A percentile compares a stretch with the other conserved stretches of the same genome.
These are phyloP conservation scores for Macrolepiota albuminosa DNA, from an alignment of 768 basidiomycete genomes.

Conservation along the genomic window DNA sequence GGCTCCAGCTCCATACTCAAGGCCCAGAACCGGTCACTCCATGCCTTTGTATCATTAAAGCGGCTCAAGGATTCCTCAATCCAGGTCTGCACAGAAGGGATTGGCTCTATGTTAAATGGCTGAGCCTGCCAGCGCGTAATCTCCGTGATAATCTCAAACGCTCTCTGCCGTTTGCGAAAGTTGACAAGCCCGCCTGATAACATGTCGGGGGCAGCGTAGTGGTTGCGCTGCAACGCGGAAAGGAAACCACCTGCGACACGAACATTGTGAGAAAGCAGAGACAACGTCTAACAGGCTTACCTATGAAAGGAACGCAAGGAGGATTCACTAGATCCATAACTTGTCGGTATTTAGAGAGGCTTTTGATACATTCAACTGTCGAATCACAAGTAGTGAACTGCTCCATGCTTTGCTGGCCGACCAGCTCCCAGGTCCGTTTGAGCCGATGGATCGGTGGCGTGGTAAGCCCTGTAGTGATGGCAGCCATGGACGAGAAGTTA, in stretches of 20 bases:
- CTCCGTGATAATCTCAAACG: conserved; percentile 92
- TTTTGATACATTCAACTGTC: conserved; percentile 89
- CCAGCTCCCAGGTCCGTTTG: conserved; percentile 91
- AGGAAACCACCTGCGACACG: conserved; percentile 78
- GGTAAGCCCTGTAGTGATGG: conserved; percentile 90
- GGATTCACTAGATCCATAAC: conserved; percentile 78
- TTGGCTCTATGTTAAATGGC: conserved; percentile 77
- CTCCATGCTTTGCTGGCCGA: conserved; percentile 70
- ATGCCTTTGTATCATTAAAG: conserved; percentile 62
- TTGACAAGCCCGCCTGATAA: conserved; percentile 82
- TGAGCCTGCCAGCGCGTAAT: conserved; percentile 94
- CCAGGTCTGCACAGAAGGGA: conserved; percentile 64
- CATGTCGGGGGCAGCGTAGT: conserved; percentile 90
- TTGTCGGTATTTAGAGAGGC: conserved; percentile 87
- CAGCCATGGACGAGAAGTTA: conserved; percentile 97
- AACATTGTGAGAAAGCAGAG: not conserved
- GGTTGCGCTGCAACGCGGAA: conserved; percentile 91
- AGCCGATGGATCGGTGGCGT: conserved; percentile 89
- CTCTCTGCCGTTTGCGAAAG: conserved; percentile 91
- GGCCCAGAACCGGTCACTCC: conserved; percentile 78
- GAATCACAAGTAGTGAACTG: conserved; percentile 76
- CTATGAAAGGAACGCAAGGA: conserved; percentile 96
- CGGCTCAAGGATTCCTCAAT: conserved; percentile 75
- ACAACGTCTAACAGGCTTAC: conserved; percentile 34
- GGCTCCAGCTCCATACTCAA: conserved; percentile 86